These are phyloP conservation scores for Hypoxylon intermedium DNA, from an alignment of 495 filamentous ascomycete genomes.

Conservation along the genomic window DNA sequence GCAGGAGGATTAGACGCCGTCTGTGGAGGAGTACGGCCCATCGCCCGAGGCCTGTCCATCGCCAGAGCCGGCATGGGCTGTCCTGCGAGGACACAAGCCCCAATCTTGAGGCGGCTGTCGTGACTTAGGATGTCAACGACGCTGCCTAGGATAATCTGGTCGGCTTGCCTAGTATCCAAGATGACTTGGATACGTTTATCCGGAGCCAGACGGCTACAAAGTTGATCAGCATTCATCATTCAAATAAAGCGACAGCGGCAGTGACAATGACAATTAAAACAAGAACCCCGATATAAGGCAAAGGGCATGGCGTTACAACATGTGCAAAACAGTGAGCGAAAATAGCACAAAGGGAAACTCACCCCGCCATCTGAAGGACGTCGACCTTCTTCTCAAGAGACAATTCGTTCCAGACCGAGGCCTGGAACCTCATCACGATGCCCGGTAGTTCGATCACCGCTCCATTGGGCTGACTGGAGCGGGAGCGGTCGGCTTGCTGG, in stretches of 20 bases:
- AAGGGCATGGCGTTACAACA: no score
- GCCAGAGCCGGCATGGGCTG: not conserved
- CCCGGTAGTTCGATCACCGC: not conserved
- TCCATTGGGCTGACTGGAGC: no score
- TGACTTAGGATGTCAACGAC: not conserved
- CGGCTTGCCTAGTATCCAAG: not conserved
- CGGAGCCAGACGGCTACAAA: no score
- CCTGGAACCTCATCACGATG: not conserved
- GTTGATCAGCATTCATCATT: no score
- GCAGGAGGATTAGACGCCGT: not conserved
- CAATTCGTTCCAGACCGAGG: not conserved
- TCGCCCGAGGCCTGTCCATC: no score
- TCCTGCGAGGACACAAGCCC: not conserved
- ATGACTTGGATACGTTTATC: not conserved
- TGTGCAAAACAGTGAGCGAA: no score
- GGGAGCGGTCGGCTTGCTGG: no score
- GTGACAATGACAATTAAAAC: no score
- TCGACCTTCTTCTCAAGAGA: not conserved
- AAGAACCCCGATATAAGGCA: no score
- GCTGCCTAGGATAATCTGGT: not conserved
- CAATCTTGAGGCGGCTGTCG: not conserved
- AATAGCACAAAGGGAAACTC: no score
- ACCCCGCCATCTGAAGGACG: not conserved
- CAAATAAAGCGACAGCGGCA: no score
- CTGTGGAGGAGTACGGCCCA: not conserved